Base-by-base conservation (phyloP, 352 stramenopile genomes). In the Phytopythium chamaehyphon region DNA sequence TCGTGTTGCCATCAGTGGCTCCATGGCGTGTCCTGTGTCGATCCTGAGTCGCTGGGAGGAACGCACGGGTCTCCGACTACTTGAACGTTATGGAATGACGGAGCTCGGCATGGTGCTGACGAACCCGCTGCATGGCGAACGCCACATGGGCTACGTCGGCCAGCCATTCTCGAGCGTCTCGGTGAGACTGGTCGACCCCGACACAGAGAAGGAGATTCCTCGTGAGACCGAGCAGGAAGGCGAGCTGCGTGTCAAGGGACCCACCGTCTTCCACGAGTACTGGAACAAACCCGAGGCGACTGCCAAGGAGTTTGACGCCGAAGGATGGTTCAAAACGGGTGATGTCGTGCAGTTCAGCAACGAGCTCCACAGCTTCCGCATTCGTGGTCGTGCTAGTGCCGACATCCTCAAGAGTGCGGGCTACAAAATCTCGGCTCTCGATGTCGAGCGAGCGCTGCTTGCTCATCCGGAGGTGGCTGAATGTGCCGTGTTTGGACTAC, bases 401-500 rank as follows among this genome's bases (percentile, higher is more conserved):
- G 91, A 98, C 48, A 97, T 98, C 54, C 78, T 98, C 44, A 98
- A 98, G 61, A 83, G 60, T n/a, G 78, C 71, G 11, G 91, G 91
- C 6, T 95, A 97, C 73, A 98, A 98, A 59, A 73, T 98, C 28
- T 97, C 87, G 22, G 90, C 91, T 22, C 66, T 97, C 26, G 90
- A 98, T 59, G 76, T 97, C 18, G 91, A 98, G 54, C 76, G 82
- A 16, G 71, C 76, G 36, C 47, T 98, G 39, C 59, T 96, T 19
- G 86, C 86, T n/a, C 83, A 97, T 51, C 71, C 76, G 8, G 56
- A 87, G 24, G 65, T 98, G 15, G 57, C 61, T 1, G 90, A 98
- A 62, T 85, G 83, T 28, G 81, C 78, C 9, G 85, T 98, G n/a
- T 78, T 97, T 51, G 90, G 88, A 1, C 50, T 95, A 4, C 52